Evolutionary conservation across 2,329 filamentous ascomycete species (phyloP), one percentile per base, ranked within the genome.

Genomic region (Pseudogymnoascus sp.): DNA sequence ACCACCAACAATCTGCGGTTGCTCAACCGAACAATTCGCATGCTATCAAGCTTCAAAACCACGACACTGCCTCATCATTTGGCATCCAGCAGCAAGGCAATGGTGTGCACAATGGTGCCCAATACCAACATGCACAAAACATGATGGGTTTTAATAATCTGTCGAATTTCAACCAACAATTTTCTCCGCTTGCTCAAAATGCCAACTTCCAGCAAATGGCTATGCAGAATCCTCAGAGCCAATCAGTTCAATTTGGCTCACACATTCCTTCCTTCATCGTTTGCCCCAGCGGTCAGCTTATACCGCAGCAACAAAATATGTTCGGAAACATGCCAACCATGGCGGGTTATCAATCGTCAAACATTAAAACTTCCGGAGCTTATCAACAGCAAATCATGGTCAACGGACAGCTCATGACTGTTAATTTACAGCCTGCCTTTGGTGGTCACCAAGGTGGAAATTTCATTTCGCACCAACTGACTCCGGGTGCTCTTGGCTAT

Each of bases 61-160:
- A 18, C 25, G n/a, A 25, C 8, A 5, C 8, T 34, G 5, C 28
- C 7, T 18, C 25, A 18, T 12, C 25, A 56, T 56, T 56, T 34
- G n/a, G 49, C 28, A 56, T 21, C 49, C 49, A 56, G 49, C 49
- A 31, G 25, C 49, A 56, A 34, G n/a, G n/a, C 49, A 56, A 34
- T 25, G 49, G 49, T 34, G 16, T 34, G 49, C 49, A 56, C 6
- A 21, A 34, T 21, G n/a, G 8, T 1, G 1, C 8, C n/a, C 49
- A 56, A 1, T 9, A 18, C 28, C 49, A 21, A 7, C 28, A 12
- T 18, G 9, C 5, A 12, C 49, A 56, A 31, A 34, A 56, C 49
- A 21, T 56, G n/a, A 34, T 34, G 49, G 28, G 3, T 34, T 56
- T 34, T 6, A 34, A 56, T 34, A 34, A 34, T 56, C n/a, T 56